phyloP scores from a whole-genome alignment of 352 stramenopile species.

The Globisporangium paroecandrum region DNA sequence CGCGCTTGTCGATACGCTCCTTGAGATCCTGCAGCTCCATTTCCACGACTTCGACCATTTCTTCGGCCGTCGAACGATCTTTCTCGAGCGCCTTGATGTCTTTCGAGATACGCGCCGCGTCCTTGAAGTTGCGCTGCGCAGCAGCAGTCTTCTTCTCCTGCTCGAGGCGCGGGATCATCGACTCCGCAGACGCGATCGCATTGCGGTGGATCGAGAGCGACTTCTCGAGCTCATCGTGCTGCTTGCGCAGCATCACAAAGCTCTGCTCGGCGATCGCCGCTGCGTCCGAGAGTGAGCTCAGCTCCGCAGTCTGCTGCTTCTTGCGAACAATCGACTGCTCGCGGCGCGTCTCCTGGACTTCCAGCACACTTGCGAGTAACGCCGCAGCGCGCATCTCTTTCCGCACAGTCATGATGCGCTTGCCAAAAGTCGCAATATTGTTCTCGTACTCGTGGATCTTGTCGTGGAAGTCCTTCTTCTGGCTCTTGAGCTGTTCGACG shows the following conservation, averaged over 20 bases:
- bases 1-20: conserved; percentile 67
- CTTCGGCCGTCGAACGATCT: conserved; percentile 69
- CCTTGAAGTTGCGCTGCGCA: conserved; percentile 84
- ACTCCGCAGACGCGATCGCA: conserved; percentile 73
- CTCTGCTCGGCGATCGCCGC: conserved; percentile 73
- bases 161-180: conserved; percentile 75
- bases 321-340: conserved; percentile 67
- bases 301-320: conserved; percentile 69
- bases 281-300: conserved; percentile 64
- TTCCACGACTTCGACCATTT: conserved; percentile 79
- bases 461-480: conserved; percentile 52
- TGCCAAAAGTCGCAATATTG: conserved; percentile 50
- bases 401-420: conserved; percentile 53
- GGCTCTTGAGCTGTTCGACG: conserved; percentile 49
- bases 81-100: conserved; percentile 87
- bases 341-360: conserved; percentile 67
- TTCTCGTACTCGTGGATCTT: conserved; percentile 49
- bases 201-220: conserved; percentile 72
- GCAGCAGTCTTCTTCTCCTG: conserved; percentile 78
- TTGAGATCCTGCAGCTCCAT: conserved; percentile 81
- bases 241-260: conserved; percentile 65
- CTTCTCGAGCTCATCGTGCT: conserved; percentile 76
- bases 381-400: conserved; percentile 70
- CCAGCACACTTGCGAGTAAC: conserved; percentile 58
- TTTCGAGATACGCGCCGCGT: conserved; percentile 80